These are phyloP conservation scores for Volvariella surrecta DNA, from an alignment of 1,284 basidiomycete genomes.

Conservation along the genomic window DNA sequence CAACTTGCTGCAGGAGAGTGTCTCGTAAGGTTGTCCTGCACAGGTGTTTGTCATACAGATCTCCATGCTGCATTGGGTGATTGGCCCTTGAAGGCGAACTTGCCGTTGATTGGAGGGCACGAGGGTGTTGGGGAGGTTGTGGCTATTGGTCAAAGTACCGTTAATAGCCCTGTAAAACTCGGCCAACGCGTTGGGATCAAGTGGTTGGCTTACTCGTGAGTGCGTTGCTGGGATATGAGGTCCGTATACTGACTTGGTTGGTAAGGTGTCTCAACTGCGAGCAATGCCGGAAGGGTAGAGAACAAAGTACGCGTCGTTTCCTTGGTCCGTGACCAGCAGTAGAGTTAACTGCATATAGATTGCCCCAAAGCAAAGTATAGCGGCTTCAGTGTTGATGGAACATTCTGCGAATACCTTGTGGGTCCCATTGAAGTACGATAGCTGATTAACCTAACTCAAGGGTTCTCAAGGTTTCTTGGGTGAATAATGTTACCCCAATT, in stretches of 20 bases:
- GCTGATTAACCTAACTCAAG: slow-evolving; percentile 2
- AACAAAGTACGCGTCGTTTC: slow-evolving; percentile 46
- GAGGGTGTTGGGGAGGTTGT: slow-evolving; percentile 76
- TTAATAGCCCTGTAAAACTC: slow-evolving; percentile 51
- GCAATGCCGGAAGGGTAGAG: slow-evolving; percentile 63
- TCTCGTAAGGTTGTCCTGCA: slow-evolving; percentile 70
- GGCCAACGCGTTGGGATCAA: slow-evolving; percentile 87
- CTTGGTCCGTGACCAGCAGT: slow-evolving; percentile 3
- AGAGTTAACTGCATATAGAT: slow-evolving; percentile 25
- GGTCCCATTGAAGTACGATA: slow-evolving; percentile 14
- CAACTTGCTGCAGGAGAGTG: slow-evolving; percentile 76
- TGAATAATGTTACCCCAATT: slow-evolving; percentile 68
- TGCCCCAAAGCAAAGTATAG: slow-evolving; percentile 56
- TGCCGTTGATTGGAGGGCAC: slow-evolving; percentile 80
- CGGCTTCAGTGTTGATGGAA: slow-evolving; percentile 76
- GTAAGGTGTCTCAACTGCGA: slow-evolving; percentile 54
- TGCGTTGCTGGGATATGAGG: slow-evolving; percentile 6
- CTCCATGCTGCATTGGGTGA: slow-evolving; percentile 66
- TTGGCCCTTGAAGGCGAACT: slow-evolving; percentile 62
- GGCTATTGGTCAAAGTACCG: slow-evolving; percentile 66
- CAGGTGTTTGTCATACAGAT: slow-evolving; percentile 75
- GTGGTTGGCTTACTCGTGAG: slow-evolving; percentile 68
- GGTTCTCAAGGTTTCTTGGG: slow-evolving; percentile 43
- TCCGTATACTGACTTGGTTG: background rate
- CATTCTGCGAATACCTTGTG: slow-evolving; percentile 76